Base-by-base conservation (phyloP, 2,329 filamentous ascomycete species). In the Penicillium italicum region DNA sequence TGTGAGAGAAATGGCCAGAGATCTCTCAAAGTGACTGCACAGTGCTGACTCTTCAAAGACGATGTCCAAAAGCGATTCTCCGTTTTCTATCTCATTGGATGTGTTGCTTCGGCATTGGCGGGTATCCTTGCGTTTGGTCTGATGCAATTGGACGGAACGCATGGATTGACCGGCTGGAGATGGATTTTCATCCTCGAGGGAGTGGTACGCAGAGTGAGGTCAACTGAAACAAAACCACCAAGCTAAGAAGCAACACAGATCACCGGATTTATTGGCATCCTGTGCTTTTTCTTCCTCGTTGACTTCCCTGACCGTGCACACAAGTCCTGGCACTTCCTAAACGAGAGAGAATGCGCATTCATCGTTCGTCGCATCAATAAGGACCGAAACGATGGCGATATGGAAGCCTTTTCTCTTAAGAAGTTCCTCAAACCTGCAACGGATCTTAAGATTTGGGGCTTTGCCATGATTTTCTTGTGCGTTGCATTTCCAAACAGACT, bases 101-200 rank as follows among this genome's bases (percentile, higher is more conserved):
- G 72, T 43, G 71, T 81, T 47, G 75, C 78, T 0, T 77, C 76
- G 18, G 79, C 79, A 0, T 73, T 79, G 53, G 71, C 76, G 5
- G 78, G 79, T 54, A 79, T 81, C 45, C 67, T 77, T 16, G 74
- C 75, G 6, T 76, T 72, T 43, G 74, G 74, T 10, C 62, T 77
- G 53, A 74, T 71, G 60, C 71, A 77, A 53, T 62, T 76, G 60
- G 58, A 78, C 34, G 79, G 79, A 3, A 66, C 74, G 1, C 72
- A 72, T 3, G 75, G 76, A 14, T 61, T 79, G 18, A 64, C 67
- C 1, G 77, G 77, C 1, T 83, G 73, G 79, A 74, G 79, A 44
- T 84, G 81, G 80, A 81, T 81, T 28, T 83, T 83, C 56, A 79
- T 83, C 43, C 68, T 83, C 3, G 80, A 83, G 61, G 81, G 81